phyloP scores from a whole-genome alignment of 148 eudicot species.

The Nepenthes mirabilis region DNA sequence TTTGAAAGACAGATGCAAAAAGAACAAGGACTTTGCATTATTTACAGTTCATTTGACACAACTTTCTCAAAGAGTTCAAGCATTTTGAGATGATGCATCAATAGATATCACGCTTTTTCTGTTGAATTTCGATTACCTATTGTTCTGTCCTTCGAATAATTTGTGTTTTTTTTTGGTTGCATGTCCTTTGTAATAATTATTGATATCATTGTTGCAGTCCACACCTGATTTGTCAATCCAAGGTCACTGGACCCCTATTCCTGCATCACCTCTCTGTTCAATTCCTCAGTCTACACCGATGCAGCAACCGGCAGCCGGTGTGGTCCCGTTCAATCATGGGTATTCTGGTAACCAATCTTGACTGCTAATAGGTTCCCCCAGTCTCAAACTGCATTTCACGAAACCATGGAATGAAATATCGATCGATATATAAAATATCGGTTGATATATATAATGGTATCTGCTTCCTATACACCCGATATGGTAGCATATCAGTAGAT shows the following conservation, averaged over 20 bases:
- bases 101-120: too few species aligned
- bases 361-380: conserved; percentile 39
- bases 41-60: too few species aligned
- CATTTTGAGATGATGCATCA: too few species aligned
- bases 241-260: conserved; percentile 67
- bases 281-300: conserved; percentile 44
- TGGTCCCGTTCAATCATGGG: conserved; percentile 30
- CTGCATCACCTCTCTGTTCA: conserved; percentile 44
- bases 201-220: conserved; percentile 30
- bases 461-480: too few species aligned
- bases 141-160: too few species aligned
- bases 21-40: neutral
- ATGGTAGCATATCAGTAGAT: too few species aligned
- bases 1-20: neutral
- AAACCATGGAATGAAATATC: too few species aligned
- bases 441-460: too few species aligned
- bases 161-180: too few species aligned
- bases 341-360: conserved; percentile 31
- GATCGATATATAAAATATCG: too few species aligned
- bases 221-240: conserved; percentile 64
- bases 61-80: too few species aligned
- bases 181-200: neutral
- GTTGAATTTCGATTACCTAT: too few species aligned
- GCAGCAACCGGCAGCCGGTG: conserved; percentile 46
- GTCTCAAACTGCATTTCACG: conserved; percentile 24